Evolutionary conservation across 805 yeast species (phyloP).

Genomic region (Nakazawaea anatomiae): DNA sequence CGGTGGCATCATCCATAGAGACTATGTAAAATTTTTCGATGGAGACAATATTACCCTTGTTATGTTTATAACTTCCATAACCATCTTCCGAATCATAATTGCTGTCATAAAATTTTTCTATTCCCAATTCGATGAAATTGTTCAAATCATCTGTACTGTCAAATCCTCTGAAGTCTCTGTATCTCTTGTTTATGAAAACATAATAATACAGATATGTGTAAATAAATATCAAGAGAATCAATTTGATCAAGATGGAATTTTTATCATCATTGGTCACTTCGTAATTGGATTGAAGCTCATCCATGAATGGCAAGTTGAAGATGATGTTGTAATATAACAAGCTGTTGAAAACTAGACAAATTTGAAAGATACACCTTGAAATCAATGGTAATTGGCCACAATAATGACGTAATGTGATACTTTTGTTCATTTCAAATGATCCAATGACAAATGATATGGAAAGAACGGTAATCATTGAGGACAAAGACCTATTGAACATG

Average conservation of each 20-base stretch:
- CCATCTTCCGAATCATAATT: background rate
- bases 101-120: background rate
- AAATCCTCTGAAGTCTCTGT: slow-evolving; percentile 8
- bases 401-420: background rate
- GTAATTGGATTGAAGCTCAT: background rate
- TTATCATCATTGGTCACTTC: background rate
- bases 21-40: slow-evolving; percentile 8
- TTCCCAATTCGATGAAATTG: background rate
- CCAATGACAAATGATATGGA: slow-evolving; percentile 1
- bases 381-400: background rate
- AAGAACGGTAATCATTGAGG: slow-evolving; percentile 1
- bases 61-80: too few relatives aligned
- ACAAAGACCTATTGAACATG: background rate
- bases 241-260: background rate
- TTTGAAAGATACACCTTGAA: background rate
- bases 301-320: slow-evolving; percentile 1
- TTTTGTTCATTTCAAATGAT: background rate
- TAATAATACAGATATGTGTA: background rate
- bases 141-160: background rate
- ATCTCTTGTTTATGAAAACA: background rate
- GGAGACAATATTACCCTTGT: slow-evolving; percentile 2
- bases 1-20: background rate
- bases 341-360: background rate
- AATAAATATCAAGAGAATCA: background rate
- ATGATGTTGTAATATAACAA: background rate